Evolutionary conservation across 2,329 filamentous ascomycete species (phyloP).

Genomic region (Nemania abortiva): DNA sequence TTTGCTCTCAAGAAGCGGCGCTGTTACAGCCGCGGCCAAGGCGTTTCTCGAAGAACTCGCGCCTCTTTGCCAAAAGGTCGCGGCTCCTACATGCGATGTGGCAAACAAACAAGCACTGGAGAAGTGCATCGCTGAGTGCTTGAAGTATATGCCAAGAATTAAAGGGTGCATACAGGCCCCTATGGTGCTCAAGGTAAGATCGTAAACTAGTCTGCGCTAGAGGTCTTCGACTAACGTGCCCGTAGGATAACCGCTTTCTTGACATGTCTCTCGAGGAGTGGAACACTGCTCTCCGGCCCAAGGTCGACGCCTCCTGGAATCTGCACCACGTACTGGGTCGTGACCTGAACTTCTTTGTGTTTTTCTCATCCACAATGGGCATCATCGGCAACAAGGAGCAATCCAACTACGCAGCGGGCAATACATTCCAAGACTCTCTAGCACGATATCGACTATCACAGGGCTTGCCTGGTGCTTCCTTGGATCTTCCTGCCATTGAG

Average conservation of each 20-base stretch:
- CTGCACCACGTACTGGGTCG: slow-evolving; percentile 50
- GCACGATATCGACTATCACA: slow-evolving; percentile 40
- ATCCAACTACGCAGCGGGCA: slow-evolving; percentile 44
- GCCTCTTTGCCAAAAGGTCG: slow-evolving; percentile 43
- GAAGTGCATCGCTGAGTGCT: slow-evolving; percentile 40
- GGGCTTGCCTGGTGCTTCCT: slow-evolving; percentile 42
- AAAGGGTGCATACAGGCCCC: slow-evolving; percentile 60
- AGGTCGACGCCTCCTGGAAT: slow-evolving; percentile 59
- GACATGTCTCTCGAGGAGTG: slow-evolving; percentile 57
- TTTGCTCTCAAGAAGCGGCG: slow-evolving; percentile 35
- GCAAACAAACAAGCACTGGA: slow-evolving; percentile 48
- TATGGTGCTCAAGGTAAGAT: slow-evolving; percentile 54
- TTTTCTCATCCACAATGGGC: slow-evolving; percentile 44
- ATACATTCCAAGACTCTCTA: slow-evolving; percentile 44
- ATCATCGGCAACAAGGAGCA: slow-evolving; percentile 44
- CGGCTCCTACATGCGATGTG: slow-evolving; percentile 48
- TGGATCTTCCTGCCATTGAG: slow-evolving; percentile 41
- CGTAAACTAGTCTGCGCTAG: no score
- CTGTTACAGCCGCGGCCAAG: slow-evolving; percentile 27
- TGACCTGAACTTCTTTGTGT: slow-evolving; percentile 41
- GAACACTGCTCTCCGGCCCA: slow-evolving; percentile 53
- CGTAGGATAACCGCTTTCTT: slow-evolving; percentile 49
- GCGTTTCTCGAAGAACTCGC: slow-evolving; percentile 44
- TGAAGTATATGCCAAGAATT: slow-evolving; percentile 51
- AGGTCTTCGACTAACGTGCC: background rate